Evolutionary conservation across 164 flowering plant genomes (phyloP).

Genomic region (Stephania yunnanensis): DNA sequence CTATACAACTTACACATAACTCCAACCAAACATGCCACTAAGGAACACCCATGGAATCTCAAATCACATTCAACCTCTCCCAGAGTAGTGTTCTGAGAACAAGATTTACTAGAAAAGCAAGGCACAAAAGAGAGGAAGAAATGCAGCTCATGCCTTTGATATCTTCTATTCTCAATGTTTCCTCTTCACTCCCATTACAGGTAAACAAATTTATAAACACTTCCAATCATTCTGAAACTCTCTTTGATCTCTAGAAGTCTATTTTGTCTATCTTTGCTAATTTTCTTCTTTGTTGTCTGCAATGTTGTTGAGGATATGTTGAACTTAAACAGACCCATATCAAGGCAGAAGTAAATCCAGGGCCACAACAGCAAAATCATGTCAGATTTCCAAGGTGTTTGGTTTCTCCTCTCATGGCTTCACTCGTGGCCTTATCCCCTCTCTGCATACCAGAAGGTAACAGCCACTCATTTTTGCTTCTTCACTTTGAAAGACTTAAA

Average conservation of each 20-base stretch:
- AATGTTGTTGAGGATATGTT: neutral
- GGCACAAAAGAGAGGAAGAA: conserved; percentile 1
- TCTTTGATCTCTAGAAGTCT: conserved; percentile 2
- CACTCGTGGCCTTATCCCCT: conserved; percentile 46
- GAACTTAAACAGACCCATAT: conserved; percentile 3
- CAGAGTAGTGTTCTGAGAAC: neutral
- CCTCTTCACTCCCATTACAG: neutral
- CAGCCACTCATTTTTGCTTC: neutral
- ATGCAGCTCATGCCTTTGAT: conserved; percentile 8
- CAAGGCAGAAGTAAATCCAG: conserved; percentile 10
- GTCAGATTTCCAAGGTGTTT: conserved; percentile 24
- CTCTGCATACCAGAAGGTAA: conserved; percentile 39
- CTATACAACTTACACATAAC: no score
- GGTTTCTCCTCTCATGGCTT: conserved; percentile 44
- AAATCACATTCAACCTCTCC: neutral
- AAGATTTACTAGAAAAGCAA: neutral
- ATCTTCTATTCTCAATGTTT: conserved; percentile 1
- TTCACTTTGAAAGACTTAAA: neutral
- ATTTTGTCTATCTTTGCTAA: conserved; percentile 4
- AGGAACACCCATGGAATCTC: no score
- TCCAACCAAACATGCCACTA: no score
- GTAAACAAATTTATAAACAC: neutral
- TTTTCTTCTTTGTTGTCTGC: neutral
- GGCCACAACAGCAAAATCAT: conserved; percentile 7
- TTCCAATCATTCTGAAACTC: neutral